Base-by-base conservation (phyloP, 208 protist species). In the Crithidia thermophila region DNA sequence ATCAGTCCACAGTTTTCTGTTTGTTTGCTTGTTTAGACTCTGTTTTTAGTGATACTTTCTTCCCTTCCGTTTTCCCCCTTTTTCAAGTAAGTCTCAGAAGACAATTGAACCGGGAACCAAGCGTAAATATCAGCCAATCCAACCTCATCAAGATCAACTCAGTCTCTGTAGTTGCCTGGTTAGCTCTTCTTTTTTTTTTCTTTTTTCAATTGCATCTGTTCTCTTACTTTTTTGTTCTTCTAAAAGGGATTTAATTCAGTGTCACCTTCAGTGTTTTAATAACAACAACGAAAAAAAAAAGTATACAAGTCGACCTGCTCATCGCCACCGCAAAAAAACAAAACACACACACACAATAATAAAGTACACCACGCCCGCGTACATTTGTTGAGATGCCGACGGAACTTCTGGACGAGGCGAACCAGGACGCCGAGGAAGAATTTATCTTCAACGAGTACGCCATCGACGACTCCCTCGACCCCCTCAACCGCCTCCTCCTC, bases 381-480 rank as follows among this genome's bases (percentile, higher is more conserved):
- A n/a, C n/a, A n/a, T n/a, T n/a, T n/a, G n/a, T n/a, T n/a, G 65
- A 71, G 45, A 82, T 70, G 60, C 63, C 67, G 27, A 43, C 62
- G 16, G 67, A 74, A 39, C 62, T 90, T 21, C 49, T 90, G 13
- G 86, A 94, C 34, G 86, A 92, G 28, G 46, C 65, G 31, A 67
- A 56, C 40, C 79, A 79, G 31, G 84, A 91, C 51, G 76, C 56
- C 11, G 87, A 92, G 63, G 91, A 97, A 42, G 94, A 98, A 40
- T 96, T 93, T 56, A 93, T 97, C 57, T 98, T 94, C 81, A 95
- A 89, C 64, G 89, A 97, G 72, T 97, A 98, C 75, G 83, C 87
- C 42, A 95, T 98, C 67, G 94, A 98, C 62, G 94, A 98, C 78
- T 90, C 86, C 14, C 84, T 98, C 34, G 92, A 98, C 71, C 87